phyloP scores from a whole-genome alignment of 352 stramenopile genomes.

The Globisporangium carolinianum region DNA sequence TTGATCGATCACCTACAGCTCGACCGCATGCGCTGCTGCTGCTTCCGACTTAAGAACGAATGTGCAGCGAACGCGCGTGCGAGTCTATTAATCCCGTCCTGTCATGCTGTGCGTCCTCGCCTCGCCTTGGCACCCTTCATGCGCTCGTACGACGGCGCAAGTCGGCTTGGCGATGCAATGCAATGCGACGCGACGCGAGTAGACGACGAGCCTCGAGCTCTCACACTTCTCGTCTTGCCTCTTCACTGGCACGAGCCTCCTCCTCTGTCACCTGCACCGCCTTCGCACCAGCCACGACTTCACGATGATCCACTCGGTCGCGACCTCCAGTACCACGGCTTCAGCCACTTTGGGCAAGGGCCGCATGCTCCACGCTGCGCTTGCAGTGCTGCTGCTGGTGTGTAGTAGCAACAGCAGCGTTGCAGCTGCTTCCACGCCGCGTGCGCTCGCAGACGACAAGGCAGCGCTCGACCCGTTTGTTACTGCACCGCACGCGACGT shows the following conservation, averaged over 20 bases:
- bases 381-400: background rate
- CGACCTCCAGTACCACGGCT: too few relatives aligned
- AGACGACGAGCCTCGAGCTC: too few relatives aligned
- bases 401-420: background rate
- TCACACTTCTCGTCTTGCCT: background rate
- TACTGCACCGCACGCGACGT: background rate
- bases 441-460: background rate
- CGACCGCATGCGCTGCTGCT: too few relatives aligned
- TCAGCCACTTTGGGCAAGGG: background rate
- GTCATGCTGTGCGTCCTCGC: too few relatives aligned
- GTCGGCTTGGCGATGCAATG: too few relatives aligned
- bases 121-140: too few relatives aligned
- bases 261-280: background rate
- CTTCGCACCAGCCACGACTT: background rate
- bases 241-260: background rate
- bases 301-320: background rate
- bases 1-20: too few relatives aligned
- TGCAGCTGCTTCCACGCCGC: background rate
- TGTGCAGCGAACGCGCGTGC: too few relatives aligned
- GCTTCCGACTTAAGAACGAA: too few relatives aligned
- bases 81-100: too few relatives aligned
- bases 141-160: too few relatives aligned
- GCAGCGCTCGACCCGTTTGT: background rate
- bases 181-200: too few relatives aligned
- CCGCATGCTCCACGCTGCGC: background rate